Evolutionary conservation across 225 moss, liverwort and hornwort genomes (phyloP).

Genomic region (Pseudisothecium myosuroides): DNA sequence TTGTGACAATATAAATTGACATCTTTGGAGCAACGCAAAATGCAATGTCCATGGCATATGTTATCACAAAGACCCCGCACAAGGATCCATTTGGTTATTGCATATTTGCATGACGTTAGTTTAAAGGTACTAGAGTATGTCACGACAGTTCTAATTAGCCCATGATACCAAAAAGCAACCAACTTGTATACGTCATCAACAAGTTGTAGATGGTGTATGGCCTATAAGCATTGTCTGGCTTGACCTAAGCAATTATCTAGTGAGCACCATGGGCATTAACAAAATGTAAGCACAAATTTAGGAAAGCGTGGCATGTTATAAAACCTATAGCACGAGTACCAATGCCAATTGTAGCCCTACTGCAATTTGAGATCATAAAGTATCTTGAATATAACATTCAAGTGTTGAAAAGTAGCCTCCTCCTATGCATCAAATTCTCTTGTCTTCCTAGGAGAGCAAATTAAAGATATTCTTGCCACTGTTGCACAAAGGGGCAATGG

Average conservation of each 20-base stretch:
- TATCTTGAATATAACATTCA: neutral
- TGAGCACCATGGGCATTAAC: no score
- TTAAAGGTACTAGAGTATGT: neutral
- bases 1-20: accelerated
- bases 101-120: neutral
- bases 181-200: neutral
- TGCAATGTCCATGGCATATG: neutral
- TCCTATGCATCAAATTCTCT: no score
- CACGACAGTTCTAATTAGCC: accelerated
- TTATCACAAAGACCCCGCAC: neutral
- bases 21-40: neutral
- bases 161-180: accelerated
- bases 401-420: neutral
- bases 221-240: accelerated
- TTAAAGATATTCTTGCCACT: neutral
- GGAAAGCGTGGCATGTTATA: neutral
- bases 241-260: no score
- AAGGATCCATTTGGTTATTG: neutral
- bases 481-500: accelerated
- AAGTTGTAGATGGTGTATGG: accelerated
- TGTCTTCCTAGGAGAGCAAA: neutral
- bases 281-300: no score
- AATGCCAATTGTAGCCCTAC: accelerated
- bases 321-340: no score
- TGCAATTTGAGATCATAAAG: neutral